Evolutionary conservation across 257 asterid genomes (phyloP).

Genomic region (Solanum commersonii): DNA sequence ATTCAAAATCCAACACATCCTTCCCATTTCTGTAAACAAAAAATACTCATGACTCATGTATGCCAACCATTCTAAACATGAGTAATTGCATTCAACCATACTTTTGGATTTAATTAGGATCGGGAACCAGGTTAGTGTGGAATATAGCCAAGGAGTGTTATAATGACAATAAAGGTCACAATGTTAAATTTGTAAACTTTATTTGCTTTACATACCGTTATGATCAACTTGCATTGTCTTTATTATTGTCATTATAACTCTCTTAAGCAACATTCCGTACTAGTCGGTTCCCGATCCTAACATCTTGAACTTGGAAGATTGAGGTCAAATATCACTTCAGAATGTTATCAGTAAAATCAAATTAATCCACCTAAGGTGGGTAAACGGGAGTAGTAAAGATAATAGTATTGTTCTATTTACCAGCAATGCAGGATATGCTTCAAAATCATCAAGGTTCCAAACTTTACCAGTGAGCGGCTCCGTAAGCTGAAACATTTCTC

Average conservation of each 20-base stretch:
- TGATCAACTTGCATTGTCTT: neutral
- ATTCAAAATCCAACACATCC: neutral
- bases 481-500: constrained; percentile 37
- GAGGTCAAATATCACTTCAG: no score
- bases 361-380: no score
- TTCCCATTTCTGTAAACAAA: neutral
- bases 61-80: neutral
- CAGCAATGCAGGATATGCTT: constrained; percentile 74
- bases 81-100: neutral
- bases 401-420: constrained; percentile 16
- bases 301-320: no score
- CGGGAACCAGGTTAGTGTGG: neutral
- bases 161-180: neutral
- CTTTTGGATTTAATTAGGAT: neutral
- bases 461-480: constrained; percentile 85
- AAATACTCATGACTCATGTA: neutral
- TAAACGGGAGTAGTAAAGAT: no score
- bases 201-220: neutral
- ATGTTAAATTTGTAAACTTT: neutral
- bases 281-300: neutral
- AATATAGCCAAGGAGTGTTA: neutral
- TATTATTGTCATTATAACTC: neutral
- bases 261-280: neutral
- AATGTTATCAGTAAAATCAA: no score
- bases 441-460: constrained; percentile 77